These are phyloP conservation scores for Pulicaria dysenterica DNA, from an alignment of 129 eudicot genomes.

Conservation along the genomic window DNA sequence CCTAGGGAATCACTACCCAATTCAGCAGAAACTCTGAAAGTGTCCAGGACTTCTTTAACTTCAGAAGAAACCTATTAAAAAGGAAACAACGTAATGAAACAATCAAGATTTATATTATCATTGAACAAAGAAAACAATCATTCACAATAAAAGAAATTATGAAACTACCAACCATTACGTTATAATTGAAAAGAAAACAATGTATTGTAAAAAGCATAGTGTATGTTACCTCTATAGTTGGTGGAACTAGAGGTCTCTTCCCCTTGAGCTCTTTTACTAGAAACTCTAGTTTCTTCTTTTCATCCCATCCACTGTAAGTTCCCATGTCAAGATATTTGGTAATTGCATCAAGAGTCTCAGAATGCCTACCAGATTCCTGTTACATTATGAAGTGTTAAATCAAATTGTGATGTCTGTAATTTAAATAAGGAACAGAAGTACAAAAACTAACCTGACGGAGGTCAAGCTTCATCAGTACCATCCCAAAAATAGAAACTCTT, in stretches of 20 bases:
- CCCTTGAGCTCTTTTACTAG: conserved; percentile 86
- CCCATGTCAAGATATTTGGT: conserved; percentile 87
- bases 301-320: conserved; percentile 92
- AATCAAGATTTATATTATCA: neutral
- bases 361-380: conserved; percentile 89
- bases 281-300: conserved; percentile 66
- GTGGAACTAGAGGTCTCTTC: conserved; percentile 89
- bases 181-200: neutral
- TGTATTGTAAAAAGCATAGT: neutral
- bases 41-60: conserved; percentile 89
- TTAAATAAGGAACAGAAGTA: conserved; percentile 2
- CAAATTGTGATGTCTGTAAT: conserved; percentile 11
- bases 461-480: conserved; percentile 95
- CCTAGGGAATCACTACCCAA: conserved; percentile 93
- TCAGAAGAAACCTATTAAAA: conserved; percentile 67
- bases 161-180: conserved; percentile 12
- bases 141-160: neutral
- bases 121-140: neutral
- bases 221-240: conserved; percentile 62
- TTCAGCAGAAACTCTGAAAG: conserved; percentile 91
- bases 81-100: neutral
- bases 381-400: conserved; percentile 24
- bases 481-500: conserved; percentile 87
- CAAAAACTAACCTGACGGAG: conserved; percentile 76
- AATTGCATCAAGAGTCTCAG: conserved; percentile 89